Base-by-base conservation (phyloP, 768 basidiomycete genomes). In the Trametes cubensis region DNA sequence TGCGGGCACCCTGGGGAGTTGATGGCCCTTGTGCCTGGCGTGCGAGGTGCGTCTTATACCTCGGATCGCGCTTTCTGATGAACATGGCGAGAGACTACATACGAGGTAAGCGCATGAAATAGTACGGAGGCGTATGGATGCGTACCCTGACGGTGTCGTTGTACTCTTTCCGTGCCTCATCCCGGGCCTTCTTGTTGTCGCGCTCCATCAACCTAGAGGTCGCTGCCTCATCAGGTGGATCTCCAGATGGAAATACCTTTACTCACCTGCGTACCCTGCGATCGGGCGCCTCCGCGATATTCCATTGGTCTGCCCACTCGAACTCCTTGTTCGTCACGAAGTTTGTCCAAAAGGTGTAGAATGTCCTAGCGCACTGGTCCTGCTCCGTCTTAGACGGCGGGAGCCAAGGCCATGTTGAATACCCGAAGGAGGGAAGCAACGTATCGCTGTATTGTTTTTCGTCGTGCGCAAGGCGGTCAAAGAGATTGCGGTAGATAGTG, bases 181-280 rank as follows among this genome's bases (percentile, higher is more conserved):
- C 94, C 15, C 95, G 83, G 3, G 86, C 85, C 71, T 95, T 95
- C 75, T 91, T 93, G 75, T 99, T 98, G 66, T 98, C 97, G 68
- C 88, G 92, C 72, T 98, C 97, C 90, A 98, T 95, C 48, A 94
- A 70, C 67, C 92, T 93, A 38, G 11, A 30, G 18, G 8, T 40
- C 13, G 7, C 42, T 49, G 34, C 42, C 47, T 4, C 21, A 50
- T 6, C 25, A 63, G 66, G 46, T 59, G 21, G 26, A 21, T 28
- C 11, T 55, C 10, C 21, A 38, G 5, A 30, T 45, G 15, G 21
- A 38, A 20, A 26, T 13, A 6, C 23, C n/a, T 20, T 17, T 5
- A 67, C 79, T 30, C 60, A 89, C 86, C 97, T 84, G 69, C 94
- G 82, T 42, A 90, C 83, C 26, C 87, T 84, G 20, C 97, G 80